These are phyloP conservation scores for Periconia macrospinosa DNA, from an alignment of 2,329 filamentous ascomycete genomes.

Conservation along the genomic window DNA sequence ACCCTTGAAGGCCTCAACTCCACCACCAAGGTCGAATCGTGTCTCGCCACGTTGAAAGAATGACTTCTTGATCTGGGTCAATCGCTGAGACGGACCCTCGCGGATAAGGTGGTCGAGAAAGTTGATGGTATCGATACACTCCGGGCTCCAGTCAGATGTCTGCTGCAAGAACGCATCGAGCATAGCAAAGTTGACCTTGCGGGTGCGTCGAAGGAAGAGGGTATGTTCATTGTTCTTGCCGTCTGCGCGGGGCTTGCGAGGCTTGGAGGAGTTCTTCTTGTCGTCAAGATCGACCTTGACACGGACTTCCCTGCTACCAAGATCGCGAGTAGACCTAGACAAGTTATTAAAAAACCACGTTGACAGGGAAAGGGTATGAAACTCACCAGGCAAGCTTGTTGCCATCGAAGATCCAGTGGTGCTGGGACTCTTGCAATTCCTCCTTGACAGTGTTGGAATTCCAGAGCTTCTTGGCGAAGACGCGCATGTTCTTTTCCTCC, in stretches of 20 bases:
- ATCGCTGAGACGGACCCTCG: constrained; percentile 69
- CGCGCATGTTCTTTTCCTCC: constrained; percentile 37
- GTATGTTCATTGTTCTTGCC: constrained; percentile 55
- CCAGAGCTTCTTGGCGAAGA: constrained; percentile 78
- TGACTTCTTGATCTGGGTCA: constrained; percentile 75
- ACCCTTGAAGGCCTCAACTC: constrained; percentile 81
- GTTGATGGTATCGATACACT: constrained; percentile 78
- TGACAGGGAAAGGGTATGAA: not conserved
- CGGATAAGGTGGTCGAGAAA: constrained; percentile 91
- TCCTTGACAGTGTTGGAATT: constrained; percentile 62
- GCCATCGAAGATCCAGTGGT: constrained; percentile 76
- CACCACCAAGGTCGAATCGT: constrained; percentile 59
- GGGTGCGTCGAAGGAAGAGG: constrained; percentile 66
- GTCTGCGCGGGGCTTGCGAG: not conserved
- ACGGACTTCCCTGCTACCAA: constrained; percentile 33
- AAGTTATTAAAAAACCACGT: constrained; percentile 11
- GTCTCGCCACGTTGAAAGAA: constrained; percentile 69
- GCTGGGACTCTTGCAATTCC: constrained; percentile 48
- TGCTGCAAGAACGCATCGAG: constrained; percentile 68
- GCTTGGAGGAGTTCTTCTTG: constrained; percentile 49
- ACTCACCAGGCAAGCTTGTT: constrained; percentile 81
- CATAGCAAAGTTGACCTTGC: constrained; percentile 67
- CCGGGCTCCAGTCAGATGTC: constrained; percentile 52
- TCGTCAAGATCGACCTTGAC: constrained; percentile 72
- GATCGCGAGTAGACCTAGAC: constrained; percentile 26